Evolutionary conservation across 768 basidiomycete genomes (phyloP), one percentile per base, ranked within the genome.

Genomic region (Leccinum incarnatum): DNA sequence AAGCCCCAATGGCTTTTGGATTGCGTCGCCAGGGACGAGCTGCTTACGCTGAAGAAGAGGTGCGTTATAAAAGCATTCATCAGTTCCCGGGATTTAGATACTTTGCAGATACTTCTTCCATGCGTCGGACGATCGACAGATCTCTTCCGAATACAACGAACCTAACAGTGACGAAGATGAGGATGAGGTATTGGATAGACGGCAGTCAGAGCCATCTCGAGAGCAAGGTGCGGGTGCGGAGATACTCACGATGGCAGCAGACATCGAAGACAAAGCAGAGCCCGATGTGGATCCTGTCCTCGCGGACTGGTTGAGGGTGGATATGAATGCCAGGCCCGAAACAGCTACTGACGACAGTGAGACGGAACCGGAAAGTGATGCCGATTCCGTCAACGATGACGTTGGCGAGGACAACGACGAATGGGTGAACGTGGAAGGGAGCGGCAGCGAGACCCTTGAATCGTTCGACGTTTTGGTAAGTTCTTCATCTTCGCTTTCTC

Each of bases 1-100:
- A 86, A 81, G 56, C 92, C 95, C 0, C 75, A 81, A 29, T 98
- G 95, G 94, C 77, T 98, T 55, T 68, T 78, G 37, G 91, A 94
- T 67, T 95, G 88, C 23, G 78, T 95, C n/a, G 77, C 79, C 5
- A 75, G 76, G 29, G 81, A 79, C 11, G 75, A 81, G 57, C 76
- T 78, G 19, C 72, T 84, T 27, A 87, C 91, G 1, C 74, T 95
- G 58, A 78, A 72, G 40, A 86, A 87, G 73, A 88, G 83, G 93
- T 94, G 65, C 51, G 40, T 40, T 9, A 7, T 34, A 11, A 36
- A 2, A n/a, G 10, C 27, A 0, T 57, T 3, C 29, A 32, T 40
- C 47, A 23, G n/a, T 48, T 29, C 40, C 17, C 4, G 11, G 17
- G 53, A 12, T 56, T 56, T 23, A 56, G 40, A 5, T 23, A 25